Evolutionary conservation across 169 alveolate genomes (phyloP), one percentile per base, ranked within the genome.

Genomic region (Plasmodium malariae): DNA sequence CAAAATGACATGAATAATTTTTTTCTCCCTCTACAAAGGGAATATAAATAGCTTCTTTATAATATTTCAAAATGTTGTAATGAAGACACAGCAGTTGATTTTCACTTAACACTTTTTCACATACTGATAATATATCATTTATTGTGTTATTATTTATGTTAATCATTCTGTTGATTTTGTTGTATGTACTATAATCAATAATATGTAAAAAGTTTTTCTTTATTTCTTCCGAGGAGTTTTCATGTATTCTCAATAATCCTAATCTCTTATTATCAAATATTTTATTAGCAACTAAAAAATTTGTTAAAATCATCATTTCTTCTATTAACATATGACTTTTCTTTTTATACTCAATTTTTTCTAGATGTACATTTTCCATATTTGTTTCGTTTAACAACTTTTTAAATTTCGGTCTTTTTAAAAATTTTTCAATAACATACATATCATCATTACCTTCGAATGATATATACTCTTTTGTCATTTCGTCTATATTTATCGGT

Each of bases 1-100:
- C 99, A 97, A 98, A 99, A 92, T 99, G 99, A 63, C 90, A 87
- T 2, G 73, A 45, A 40, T 92, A 89, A 28, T 92, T 76, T 11
- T 57, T 65, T 17, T 68, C 60, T 17, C 74, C 60, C 17, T 88
- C 92, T 62, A 62, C 28, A 26, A 70, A 45, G 0, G 96, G 94
- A 19, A 91, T 72, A 55, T 94, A 94, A 1, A 91, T 69, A 14
- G 96, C 96, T 43, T 92, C 95, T 34, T 94, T 94, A 74, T 92
- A 94, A 49, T 92, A 73, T 55, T 91, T 93, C 37, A 94, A 49
- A 26, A 89, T 92, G n/a, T 93, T 89, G 74, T 92, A 92, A 21
- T 93, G 92, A 1, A 94, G 70, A 54, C 94, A 92, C 55, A 88
- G 83, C 37, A 92, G 91, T 26, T 93, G 94, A 43, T 91, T 87